Percentiles rank a stretch among this genome's conserved stretches.
Evolutionary conservation across 139 green algal species (phyloP).

Genomic region (Coelastrella sp.): DNA sequence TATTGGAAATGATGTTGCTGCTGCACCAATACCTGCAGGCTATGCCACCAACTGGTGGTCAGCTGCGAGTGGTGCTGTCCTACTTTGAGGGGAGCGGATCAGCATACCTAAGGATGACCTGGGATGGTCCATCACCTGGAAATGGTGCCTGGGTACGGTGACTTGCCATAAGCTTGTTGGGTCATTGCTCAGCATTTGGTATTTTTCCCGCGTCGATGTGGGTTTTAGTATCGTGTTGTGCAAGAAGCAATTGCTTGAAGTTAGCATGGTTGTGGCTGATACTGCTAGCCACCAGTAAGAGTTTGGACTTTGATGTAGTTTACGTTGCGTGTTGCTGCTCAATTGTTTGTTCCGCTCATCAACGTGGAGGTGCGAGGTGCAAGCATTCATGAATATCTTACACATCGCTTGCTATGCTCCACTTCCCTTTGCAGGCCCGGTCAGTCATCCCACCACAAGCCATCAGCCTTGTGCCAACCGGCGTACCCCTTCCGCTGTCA

Average conservation of each 20-base stretch:
- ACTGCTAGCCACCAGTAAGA: too few species aligned
- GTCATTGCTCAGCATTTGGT: too few species aligned
- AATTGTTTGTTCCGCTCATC: not conserved
- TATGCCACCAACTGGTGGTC: not conserved
- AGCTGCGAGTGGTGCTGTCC: slow-evolving; percentile 1
- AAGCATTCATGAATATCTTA: not conserved
- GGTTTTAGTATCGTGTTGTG: too few species aligned
- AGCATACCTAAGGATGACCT: not conserved
- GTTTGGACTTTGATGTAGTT: too few species aligned
- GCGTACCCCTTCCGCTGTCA: not conserved
- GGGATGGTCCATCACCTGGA: not conserved
- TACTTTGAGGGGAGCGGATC: not conserved
- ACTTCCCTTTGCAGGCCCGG: not conserved
- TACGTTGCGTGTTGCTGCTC: too few species aligned
- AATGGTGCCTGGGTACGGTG: not conserved
- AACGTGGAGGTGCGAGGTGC: not conserved
- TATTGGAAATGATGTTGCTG: too few species aligned
- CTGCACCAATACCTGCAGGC: not conserved
- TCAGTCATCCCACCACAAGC: not conserved
- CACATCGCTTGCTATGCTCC: not conserved
- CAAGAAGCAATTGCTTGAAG: too few species aligned
- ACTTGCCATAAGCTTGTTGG: too few species aligned
- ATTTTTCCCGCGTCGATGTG: too few species aligned
- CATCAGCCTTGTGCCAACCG: not conserved
- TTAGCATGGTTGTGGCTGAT: too few species aligned